A percentile compares a stretch with the other conserved stretches of the same genome.
These are phyloP conservation scores for Sclerotinia trifoliorum DNA, from an alignment of 2,329 filamentous ascomycete genomes.

Conservation along the genomic window DNA sequence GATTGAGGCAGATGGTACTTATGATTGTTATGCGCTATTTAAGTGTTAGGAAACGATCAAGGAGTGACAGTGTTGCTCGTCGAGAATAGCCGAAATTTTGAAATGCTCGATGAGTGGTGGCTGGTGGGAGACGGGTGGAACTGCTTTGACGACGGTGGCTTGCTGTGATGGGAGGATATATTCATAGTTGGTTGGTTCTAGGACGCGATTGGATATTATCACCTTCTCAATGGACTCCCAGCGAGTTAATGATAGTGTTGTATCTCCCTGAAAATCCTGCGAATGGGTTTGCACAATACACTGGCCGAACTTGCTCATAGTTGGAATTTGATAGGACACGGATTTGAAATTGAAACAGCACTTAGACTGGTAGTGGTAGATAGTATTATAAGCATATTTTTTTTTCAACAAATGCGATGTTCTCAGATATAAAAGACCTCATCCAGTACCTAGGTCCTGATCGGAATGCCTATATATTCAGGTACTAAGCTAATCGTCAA, in stretches of 20 bases:
- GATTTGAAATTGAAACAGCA: neutral
- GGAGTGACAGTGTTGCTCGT: neutral
- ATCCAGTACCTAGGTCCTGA: neutral
- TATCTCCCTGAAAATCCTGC: neutral
- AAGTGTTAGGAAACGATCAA: slow-evolving; percentile 14
- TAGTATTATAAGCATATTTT: neutral
- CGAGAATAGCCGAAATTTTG: neutral
- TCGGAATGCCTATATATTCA: neutral
- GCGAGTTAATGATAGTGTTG: neutral
- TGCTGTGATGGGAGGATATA: neutral
- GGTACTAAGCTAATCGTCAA: neutral
- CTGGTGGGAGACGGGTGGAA: neutral
- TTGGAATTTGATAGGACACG: neutral
- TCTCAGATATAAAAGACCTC: neutral
- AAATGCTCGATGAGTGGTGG: neutral
- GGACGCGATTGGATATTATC: neutral
- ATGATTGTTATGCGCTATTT: slow-evolving; percentile 16
- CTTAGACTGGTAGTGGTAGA: neutral
- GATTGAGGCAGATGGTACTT: slow-evolving; percentile 18
- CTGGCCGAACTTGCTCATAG: neutral
- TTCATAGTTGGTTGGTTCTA: neutral
- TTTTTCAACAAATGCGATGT: neutral
- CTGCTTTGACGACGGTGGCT: neutral
- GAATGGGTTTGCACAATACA: neutral
- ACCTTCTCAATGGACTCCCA: neutral